Percentiles rank a stretch among this genome's conserved stretches.
Evolutionary conservation across 768 basidiomycete genomes (phyloP).

Genomic region (Mycena haematopus): DNA sequence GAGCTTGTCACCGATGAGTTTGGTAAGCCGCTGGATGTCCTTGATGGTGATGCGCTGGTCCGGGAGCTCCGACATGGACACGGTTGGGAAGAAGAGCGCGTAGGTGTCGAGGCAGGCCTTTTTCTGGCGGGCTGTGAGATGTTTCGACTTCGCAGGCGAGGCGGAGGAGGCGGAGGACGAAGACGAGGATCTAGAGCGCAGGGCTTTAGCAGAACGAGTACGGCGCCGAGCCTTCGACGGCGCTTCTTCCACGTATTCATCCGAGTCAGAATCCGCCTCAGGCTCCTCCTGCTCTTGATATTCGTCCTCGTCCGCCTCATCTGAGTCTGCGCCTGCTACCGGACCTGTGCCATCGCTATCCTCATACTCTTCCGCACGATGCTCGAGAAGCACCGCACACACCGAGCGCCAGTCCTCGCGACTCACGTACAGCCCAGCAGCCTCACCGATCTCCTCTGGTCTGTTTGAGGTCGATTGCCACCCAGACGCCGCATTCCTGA

Average conservation of each 20-base stretch:
- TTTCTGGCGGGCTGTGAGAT: conserved; percentile 59
- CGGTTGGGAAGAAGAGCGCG: conserved; percentile 74
- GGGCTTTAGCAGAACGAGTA: neutral
- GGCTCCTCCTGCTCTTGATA: conserved; percentile 13
- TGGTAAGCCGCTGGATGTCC: conserved; percentile 66
- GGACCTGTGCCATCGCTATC: conserved; percentile 27
- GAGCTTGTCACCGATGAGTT: conserved; percentile 72
- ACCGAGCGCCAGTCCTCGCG: conserved; percentile 82
- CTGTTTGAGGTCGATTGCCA: conserved; percentile 53
- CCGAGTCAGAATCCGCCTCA: conserved; percentile 37
- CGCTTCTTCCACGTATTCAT: conserved; percentile 41
- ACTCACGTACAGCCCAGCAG: conserved; percentile 48
- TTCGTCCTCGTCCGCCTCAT: conserved; percentile 25
- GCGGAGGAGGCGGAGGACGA: conserved; percentile 6
- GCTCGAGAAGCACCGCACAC: conserved; percentile 75
- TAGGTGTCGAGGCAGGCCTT: conserved; percentile 64
- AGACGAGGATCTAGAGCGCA: conserved; percentile 14
- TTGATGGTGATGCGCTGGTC: conserved; percentile 66
- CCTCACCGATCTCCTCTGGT: conserved; percentile 26
- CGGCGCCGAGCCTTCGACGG: conserved; percentile 31
- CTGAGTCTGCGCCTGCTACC: conserved; percentile 18
- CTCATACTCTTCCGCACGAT: conserved; percentile 38
- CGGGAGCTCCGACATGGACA: conserved; percentile 51
- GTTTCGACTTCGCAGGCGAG: conserved; percentile 19
- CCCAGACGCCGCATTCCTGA: conserved; percentile 77